Percentiles rank a stretch among this genome's conserved stretches.
Conservation (phyloP, 2,329 filamentous ascomycete genomes). For the Calonectria henricotiae region DNA sequence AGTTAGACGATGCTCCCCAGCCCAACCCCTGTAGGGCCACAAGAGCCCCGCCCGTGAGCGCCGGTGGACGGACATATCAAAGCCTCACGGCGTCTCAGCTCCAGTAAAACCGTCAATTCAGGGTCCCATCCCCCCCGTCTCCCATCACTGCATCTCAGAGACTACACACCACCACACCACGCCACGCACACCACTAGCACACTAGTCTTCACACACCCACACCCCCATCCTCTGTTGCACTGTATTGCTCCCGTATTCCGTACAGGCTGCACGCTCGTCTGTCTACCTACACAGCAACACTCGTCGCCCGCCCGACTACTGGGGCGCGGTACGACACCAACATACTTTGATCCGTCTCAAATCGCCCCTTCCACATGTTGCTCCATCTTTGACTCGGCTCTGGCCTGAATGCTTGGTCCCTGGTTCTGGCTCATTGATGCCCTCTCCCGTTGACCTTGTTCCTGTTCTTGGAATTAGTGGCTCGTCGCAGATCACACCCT, state of each 20-base stretch:
- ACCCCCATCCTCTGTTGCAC: slow-evolving; percentile 4
- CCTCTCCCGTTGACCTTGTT: slow-evolving; percentile 22
- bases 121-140: slow-evolving; percentile 42
- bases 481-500: slow-evolving; percentile 21
- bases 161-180: background rate
- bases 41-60: slow-evolving; percentile 39
- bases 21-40: slow-evolving; percentile 35
- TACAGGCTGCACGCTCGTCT: slow-evolving; percentile 12
- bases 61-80: slow-evolving; percentile 34
- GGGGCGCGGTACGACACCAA: slow-evolving; percentile 15
- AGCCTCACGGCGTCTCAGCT: slow-evolving; percentile 39
- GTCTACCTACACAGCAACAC: slow-evolving; percentile 4
- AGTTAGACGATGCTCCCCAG: slow-evolving; percentile 30
- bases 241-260: slow-evolving; percentile 10
- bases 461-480: slow-evolving; percentile 21
- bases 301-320: slow-evolving; percentile 22
- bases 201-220: background rate
- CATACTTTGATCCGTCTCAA: slow-evolving; percentile 21
- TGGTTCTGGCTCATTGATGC: slow-evolving; percentile 12
- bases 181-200: slow-evolving; percentile 13
- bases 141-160: slow-evolving; percentile 25
- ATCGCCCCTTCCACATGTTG: slow-evolving; percentile 28
- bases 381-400: slow-evolving; percentile 12
- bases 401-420: slow-evolving; percentile 22
- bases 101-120: slow-evolving; percentile 51